phyloP scores from a whole-genome alignment of 1,139 yeast species.

The Hanseniaspora sp. region DNA sequence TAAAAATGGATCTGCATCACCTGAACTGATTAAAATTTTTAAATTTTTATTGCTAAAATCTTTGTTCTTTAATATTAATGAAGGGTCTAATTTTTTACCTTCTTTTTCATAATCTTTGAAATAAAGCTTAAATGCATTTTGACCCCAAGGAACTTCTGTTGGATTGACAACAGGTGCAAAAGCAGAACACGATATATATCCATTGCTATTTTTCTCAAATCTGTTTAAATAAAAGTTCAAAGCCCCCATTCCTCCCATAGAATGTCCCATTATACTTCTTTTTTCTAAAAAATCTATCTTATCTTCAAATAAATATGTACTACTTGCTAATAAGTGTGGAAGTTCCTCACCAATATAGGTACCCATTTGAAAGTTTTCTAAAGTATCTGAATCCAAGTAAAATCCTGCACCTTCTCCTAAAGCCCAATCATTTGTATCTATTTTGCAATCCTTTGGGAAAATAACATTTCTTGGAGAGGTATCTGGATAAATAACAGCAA shows the following conservation, averaged over 20 bases:
- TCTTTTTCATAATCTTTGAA: constrained; percentile 38
- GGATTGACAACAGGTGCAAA: constrained; percentile 89
- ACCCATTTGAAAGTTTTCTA: constrained; percentile 71
- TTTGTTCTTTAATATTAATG: constrained; percentile 51
- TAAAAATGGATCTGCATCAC: constrained; percentile 62
- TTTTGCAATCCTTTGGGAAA: constrained; percentile 48
- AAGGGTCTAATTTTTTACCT: constrained; percentile 77
- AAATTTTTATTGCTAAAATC: constrained; percentile 30
- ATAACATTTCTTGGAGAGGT: constrained; percentile 89
- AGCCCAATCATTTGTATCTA: constrained; percentile 72
- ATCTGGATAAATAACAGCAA: constrained; percentile 87
- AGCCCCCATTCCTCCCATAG: constrained; percentile 98
- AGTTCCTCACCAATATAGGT: constrained; percentile 70
- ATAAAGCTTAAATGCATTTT: constrained; percentile 69
- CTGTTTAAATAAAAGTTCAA: constrained; percentile 62
- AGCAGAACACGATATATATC: constrained; percentile 72
- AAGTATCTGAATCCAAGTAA: constrained; percentile 70
- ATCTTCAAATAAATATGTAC: constrained; percentile 23
- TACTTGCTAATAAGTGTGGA: constrained; percentile 37
- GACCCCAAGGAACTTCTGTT: constrained; percentile 67
- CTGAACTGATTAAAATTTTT: constrained; percentile 72
- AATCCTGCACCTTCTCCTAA: constrained; percentile 95
- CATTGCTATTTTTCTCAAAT: constrained; percentile 38
- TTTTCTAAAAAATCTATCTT: constrained; percentile 35
- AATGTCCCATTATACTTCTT: constrained; percentile 78